A percentile compares a stretch with the other conserved stretches of the same genome.
Evolutionary conservation across 2,329 filamentous ascomycete genomes (phyloP).

Genomic region (Fusarium sp.): DNA sequence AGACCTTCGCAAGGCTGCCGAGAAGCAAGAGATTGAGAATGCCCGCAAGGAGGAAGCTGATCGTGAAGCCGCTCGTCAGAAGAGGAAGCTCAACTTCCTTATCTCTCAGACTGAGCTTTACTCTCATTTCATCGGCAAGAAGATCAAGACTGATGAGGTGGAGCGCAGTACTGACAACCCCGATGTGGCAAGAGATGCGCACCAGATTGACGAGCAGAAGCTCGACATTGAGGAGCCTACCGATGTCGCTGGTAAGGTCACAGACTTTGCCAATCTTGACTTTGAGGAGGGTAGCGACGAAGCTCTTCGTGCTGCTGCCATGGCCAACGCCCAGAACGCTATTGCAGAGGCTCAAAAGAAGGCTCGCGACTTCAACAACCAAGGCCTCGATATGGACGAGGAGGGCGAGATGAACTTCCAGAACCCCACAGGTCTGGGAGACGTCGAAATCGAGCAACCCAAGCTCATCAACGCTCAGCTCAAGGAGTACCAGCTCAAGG

Average conservation of each 20-base stretch:
- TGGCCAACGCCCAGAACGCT: conserved; percentile 95
- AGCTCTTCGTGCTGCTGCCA: conserved; percentile 82
- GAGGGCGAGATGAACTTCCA: conserved; percentile 99
- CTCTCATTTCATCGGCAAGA: conserved; percentile 99
- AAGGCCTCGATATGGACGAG: conserved; percentile 78
- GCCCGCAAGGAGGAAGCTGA: conserved; percentile 97
- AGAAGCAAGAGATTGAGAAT: conserved; percentile 95
- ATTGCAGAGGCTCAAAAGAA: conserved; percentile 95
- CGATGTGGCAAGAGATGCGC: conserved; percentile 70
- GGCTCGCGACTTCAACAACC: conserved; percentile 91
- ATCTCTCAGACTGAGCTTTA: conserved; percentile 99
- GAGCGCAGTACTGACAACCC: conserved; percentile 89
- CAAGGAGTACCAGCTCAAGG: conserved; percentile 99
- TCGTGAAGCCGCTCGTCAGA: conserved; percentile 95
- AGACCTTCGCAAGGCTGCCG: conserved; percentile 91
- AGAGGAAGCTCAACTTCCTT: conserved; percentile 98
- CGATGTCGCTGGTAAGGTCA: conserved; percentile 77
- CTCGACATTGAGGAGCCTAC: conserved; percentile 65
- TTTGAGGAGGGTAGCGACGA: conserved; percentile 96
- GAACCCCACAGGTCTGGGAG: conserved; percentile 94
- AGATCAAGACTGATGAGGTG: conserved; percentile 97
- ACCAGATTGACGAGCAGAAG: conserved; percentile 54
- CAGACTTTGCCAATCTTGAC: conserved; percentile 92
- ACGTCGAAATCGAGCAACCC: conserved; percentile 93
- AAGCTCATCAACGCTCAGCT: conserved; percentile 93